Percentiles rank a stretch among this genome's conserved stretches.
Conservation (phyloP, 495 filamentous ascomycete species). For the Elaphomyces granulatus region DNA sequence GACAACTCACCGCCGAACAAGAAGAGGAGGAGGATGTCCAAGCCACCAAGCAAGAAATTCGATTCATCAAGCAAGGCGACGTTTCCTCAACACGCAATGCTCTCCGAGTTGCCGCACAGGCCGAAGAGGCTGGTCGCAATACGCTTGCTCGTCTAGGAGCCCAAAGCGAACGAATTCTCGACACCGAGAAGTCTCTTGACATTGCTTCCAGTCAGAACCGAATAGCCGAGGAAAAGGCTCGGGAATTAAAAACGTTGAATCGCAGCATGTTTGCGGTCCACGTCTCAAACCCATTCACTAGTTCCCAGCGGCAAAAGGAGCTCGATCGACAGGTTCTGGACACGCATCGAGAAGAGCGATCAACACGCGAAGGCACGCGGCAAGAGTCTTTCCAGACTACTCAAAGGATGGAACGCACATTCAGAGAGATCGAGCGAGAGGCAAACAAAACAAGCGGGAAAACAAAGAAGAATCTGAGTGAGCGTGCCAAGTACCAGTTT, state of each 20-base stretch:
- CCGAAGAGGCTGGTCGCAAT: constrained; percentile 53
- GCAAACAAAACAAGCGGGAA: constrained; percentile 21
- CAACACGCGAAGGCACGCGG: constrained; percentile 50
- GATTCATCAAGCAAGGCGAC: constrained; percentile 60
- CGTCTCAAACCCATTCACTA: constrained; percentile 59
- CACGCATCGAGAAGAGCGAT: constrained; percentile 51
- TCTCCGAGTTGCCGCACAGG: constrained; percentile 47
- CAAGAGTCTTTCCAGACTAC: constrained; percentile 42
- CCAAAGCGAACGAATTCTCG: constrained; percentile 65
- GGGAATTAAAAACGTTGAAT: constrained; percentile 62
- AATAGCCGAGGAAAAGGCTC: constrained; percentile 58
- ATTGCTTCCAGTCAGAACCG: constrained; percentile 50
- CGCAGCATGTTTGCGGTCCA: constrained; percentile 74
- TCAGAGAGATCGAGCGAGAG: constrained; percentile 37
- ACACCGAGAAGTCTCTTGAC: constrained; percentile 63
- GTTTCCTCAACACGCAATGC: constrained; percentile 57
- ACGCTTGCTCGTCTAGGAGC: constrained; percentile 56
- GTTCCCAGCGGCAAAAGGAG: constrained; percentile 37
- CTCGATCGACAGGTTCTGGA: constrained; percentile 48
- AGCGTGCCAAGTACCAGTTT: constrained; percentile 65
- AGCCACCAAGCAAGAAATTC: constrained; percentile 59
- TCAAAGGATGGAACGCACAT: constrained; percentile 45
- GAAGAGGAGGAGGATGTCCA: constrained; percentile 55
- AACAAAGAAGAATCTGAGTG: constrained; percentile 42
- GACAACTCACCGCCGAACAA: constrained; percentile 62